A percentile compares a stretch with the other conserved stretches of the same genome.
Conservation (phyloP, 306 rosid genomes). For the Mimosa bimucronata region DNA sequence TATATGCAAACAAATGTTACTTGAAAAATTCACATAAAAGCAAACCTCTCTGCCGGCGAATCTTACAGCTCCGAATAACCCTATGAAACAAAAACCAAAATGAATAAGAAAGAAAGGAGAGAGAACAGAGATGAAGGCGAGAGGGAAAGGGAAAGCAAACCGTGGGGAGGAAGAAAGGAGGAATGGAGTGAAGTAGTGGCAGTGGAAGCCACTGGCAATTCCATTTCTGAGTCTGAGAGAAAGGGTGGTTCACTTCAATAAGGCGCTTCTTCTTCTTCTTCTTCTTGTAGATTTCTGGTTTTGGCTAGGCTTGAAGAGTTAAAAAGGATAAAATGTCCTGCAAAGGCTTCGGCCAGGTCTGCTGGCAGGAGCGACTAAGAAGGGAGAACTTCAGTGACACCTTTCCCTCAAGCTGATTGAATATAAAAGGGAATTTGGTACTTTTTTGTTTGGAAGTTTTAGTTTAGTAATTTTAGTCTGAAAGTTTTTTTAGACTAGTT, state of each 20-base stretch:
- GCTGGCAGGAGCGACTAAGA: not conserved
- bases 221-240: slow-evolving; percentile 29
- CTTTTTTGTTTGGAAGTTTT: too few relatives aligned
- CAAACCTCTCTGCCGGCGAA: slow-evolving; percentile 46
- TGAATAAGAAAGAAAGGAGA: not conserved
- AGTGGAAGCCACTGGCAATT: slow-evolving; percentile 24
- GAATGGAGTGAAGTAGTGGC: slow-evolving; percentile 26
- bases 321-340: not conserved
- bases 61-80: slow-evolving; percentile 23
- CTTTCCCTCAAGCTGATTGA: too few relatives aligned
- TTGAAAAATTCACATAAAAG: not conserved
- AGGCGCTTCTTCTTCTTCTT: slow-evolving; percentile 14
- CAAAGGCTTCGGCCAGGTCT: not conserved
- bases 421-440: too few relatives aligned
- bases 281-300: too few relatives aligned
- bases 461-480: too few relatives aligned
- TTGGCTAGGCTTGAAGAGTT: too few relatives aligned
- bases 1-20: not conserved
- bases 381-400: not conserved
- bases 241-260: not conserved
- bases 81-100: slow-evolving; percentile 34
- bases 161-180: slow-evolving; percentile 44
- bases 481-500: too few relatives aligned
- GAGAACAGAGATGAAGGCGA: not conserved
- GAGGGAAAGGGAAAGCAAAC: slow-evolving; percentile 10